phyloP scores from a whole-genome alignment of 768 basidiomycete genomes.

The Macrolepiota fuliginosa region DNA sequence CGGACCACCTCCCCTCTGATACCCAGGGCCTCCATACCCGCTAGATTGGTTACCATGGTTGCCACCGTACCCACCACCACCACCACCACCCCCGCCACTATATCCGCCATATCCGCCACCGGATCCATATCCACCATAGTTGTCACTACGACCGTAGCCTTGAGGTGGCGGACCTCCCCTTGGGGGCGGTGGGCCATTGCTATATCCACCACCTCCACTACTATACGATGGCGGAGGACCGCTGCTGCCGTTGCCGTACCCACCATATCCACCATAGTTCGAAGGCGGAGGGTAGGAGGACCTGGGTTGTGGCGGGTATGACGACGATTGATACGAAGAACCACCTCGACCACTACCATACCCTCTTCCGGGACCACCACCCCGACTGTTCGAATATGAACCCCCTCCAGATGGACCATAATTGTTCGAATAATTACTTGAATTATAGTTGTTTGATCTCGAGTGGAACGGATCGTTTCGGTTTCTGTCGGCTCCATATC shows the following conservation, averaged over 20 bases:
- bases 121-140: constrained; percentile 27
- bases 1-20: constrained; percentile 26
- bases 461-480: constrained; percentile 49
- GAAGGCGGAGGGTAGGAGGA: constrained; percentile 14
- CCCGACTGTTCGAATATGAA: constrained; percentile 21
- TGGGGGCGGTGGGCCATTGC: constrained; percentile 19
- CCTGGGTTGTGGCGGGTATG: constrained; percentile 7
- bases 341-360: constrained; percentile 26
- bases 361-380: constrained; percentile 15
- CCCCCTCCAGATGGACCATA: constrained; percentile 17
- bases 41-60: constrained; percentile 26
- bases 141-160: constrained; percentile 27
- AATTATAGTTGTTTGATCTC: constrained; percentile 35
- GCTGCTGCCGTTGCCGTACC: constrained; percentile 5
- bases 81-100: constrained; percentile 17
- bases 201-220: constrained; percentile 30
- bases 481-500: constrained; percentile 31
- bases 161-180: constrained; percentile 24
- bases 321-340: constrained; percentile 16
- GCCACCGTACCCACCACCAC: constrained; percentile 20
- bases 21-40: constrained; percentile 20
- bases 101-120: constrained; percentile 33
- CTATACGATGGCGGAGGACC: constrained; percentile 20
- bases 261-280: constrained; percentile 29
- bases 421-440: constrained; percentile 26